Conservation (phyloP, 208 protist species). For the Blastocrithidia nonstop region DNA sequence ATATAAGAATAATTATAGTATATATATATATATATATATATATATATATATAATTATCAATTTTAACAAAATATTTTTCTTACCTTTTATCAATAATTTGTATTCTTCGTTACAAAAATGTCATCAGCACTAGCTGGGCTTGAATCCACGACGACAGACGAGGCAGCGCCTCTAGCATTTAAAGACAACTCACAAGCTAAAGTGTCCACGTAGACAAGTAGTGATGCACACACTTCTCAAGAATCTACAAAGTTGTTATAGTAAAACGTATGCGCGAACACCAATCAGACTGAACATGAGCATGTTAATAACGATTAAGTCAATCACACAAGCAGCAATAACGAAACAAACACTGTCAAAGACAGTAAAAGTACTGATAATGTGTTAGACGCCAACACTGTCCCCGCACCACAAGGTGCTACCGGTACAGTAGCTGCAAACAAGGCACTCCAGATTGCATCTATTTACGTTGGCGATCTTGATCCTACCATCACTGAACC, state of each 20-base stretch:
- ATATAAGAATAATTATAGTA: neutral
- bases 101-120: no score
- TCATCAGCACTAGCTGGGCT: no score
- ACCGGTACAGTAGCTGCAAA: constrained; percentile 8
- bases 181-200: no score
- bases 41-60: neutral
- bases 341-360: neutral
- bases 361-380: constrained; percentile 6
- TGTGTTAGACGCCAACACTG: neutral
- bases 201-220: no score
- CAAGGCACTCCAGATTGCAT: constrained; percentile 86
- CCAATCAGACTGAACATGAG: no score
- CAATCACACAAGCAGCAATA: neutral
- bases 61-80: no score
- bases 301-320: neutral
- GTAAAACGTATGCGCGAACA: neutral
- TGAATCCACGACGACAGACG: no score
- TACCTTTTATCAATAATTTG: no score
- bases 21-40: neutral
- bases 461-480: constrained; percentile 97
- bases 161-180: no score
- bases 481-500: constrained; percentile 86
- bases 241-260: no score
- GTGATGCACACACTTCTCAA: no score
- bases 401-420: constrained; percentile 5